Evolutionary conservation across 805 yeast genomes (phyloP).

Genomic region (Nakazawaea pomicola): DNA sequence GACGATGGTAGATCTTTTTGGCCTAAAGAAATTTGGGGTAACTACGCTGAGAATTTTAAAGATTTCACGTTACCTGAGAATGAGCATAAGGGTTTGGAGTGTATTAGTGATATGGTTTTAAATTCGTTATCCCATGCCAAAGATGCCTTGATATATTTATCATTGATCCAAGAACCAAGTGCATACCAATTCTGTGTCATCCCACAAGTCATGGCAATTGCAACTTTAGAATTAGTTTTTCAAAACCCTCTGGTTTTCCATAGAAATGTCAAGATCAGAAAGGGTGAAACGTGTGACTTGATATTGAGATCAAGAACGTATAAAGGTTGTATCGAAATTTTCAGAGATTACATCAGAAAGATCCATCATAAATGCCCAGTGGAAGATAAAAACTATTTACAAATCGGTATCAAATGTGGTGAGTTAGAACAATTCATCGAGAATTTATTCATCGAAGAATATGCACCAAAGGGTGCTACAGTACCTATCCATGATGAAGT

Average conservation of each 20-base stretch:
- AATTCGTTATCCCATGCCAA: constrained; percentile 75
- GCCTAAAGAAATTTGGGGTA: constrained; percentile 92
- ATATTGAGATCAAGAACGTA: constrained; percentile 71
- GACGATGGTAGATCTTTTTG: constrained; percentile 91
- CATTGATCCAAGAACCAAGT: constrained; percentile 74
- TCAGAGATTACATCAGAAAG: constrained; percentile 64
- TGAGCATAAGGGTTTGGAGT: constrained; percentile 53
- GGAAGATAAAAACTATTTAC: constrained; percentile 79
- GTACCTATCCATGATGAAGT: constrained; percentile 32
- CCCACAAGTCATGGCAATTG: constrained; percentile 99
- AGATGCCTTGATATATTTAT: constrained; percentile 71
- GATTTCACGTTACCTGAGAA: constrained; percentile 52
- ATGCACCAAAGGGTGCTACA: constrained; percentile 51
- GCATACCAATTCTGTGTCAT: constrained; percentile 90
- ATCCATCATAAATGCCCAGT: constrained; percentile 80
- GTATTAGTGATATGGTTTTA: constrained; percentile 76
- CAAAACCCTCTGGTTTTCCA: constrained; percentile 72
- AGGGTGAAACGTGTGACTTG: constrained; percentile 77
- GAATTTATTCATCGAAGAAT: constrained; percentile 54
- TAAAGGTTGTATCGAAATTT: constrained; percentile 70
- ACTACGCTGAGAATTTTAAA: constrained; percentile 60
- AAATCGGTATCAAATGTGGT: constrained; percentile 80
- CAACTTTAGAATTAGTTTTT: constrained; percentile 83
- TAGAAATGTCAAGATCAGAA: constrained; percentile 78
- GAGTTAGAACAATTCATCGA: constrained; percentile 88